Conservation (phyloP, 495 filamentous ascomycete genomes). For the Lasiosphaeria ovina region DNA sequence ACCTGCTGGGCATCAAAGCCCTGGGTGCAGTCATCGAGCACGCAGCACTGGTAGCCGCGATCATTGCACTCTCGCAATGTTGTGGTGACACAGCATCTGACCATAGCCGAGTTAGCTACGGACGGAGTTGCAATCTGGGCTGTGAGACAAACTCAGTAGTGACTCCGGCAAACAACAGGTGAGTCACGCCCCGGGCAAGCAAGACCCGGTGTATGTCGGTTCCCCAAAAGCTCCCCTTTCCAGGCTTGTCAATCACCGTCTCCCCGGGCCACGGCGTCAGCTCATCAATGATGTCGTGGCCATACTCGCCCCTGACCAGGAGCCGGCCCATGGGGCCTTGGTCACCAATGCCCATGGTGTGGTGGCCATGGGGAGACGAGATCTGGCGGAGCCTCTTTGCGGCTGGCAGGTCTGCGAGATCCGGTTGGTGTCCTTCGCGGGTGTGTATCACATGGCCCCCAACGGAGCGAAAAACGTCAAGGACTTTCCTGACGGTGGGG, state of each 20-base stretch:
- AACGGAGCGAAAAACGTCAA: conserved; percentile 56
- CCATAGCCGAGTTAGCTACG: conserved; percentile 49
- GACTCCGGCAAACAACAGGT: conserved; percentile 61
- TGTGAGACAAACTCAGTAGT: conserved; percentile 38
- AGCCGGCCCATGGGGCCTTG: conserved; percentile 58
- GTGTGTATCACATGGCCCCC: conserved; percentile 67
- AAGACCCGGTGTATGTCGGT: conserved; percentile 62
- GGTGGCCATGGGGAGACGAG: conserved; percentile 40
- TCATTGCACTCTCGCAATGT: conserved; percentile 72
- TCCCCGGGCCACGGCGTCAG: conserved; percentile 57
- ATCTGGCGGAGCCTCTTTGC: conserved; percentile 49
- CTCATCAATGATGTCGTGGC: conserved; percentile 63
- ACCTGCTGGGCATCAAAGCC: conserved; percentile 38
- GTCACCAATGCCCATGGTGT: conserved; percentile 53
- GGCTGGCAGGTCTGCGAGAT: conserved; percentile 52
- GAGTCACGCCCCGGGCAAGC: conserved; percentile 61
- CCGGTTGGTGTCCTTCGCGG: conserved; percentile 54
- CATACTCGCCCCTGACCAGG: conserved; percentile 59
- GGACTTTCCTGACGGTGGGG: conserved; percentile 43
- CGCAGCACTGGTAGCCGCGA: conserved; percentile 69
- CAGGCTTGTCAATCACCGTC: conserved; percentile 67
- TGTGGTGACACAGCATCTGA: conserved; percentile 59
- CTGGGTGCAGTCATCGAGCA: conserved; percentile 41
- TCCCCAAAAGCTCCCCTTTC: conserved; percentile 63
- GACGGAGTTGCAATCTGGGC: not conserved